Base-by-base conservation (phyloP, 352 stramenopile genomes). In the Salisapilia sapeloensis region DNA sequence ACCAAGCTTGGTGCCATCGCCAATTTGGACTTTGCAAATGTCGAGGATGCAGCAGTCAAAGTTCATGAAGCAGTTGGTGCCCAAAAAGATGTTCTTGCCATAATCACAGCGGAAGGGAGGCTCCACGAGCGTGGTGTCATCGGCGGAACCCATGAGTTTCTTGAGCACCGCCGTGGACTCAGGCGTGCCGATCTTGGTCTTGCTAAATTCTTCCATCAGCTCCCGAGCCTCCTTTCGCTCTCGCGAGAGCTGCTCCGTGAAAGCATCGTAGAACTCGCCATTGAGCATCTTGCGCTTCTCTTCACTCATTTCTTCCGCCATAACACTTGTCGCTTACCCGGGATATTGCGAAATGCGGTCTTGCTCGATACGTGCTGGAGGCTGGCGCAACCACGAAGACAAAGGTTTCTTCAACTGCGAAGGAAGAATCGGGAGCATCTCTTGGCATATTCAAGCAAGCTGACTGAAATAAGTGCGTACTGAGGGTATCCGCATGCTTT, bases 31-130 rank as follows among this genome's bases (percentile, higher is more conserved):
- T 32, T 51, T 41, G 27, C 65, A 81, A 32, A 69, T 64, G 50
- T 94, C 80, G 9, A 94, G 60, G 15, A 94, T 45, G 17, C 77
- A 64, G 36, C 75, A 92, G 42, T 82, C 75, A 51, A 86, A 89
- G 52, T 94, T 93, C 55, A 87, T 83, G 58, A 72, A 93, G 26
- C 86, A 75, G 40, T 55, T 59, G 21, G 77, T 50, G 6, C 53
- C 80, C 14, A 89, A 17, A 33, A 52, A 33, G 41, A 92, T 77
- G 45, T 93, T 85, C 47, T 43, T 72, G 18, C 81, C 81, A 50
- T 93, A 94, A 57, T 94, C 81, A 40, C 71, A 81, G 34, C 80
- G 61, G 48, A 94, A 92, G 4, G 70, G 78, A 41, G 76, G 56
- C 56, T 91, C 70, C 28, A 94, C 67, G 24, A 57, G 44, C 29